Evolutionary conservation across 768 basidiomycete species (phyloP), one percentile per base, ranked within the genome.

Genomic region (Russula abietina): DNA sequence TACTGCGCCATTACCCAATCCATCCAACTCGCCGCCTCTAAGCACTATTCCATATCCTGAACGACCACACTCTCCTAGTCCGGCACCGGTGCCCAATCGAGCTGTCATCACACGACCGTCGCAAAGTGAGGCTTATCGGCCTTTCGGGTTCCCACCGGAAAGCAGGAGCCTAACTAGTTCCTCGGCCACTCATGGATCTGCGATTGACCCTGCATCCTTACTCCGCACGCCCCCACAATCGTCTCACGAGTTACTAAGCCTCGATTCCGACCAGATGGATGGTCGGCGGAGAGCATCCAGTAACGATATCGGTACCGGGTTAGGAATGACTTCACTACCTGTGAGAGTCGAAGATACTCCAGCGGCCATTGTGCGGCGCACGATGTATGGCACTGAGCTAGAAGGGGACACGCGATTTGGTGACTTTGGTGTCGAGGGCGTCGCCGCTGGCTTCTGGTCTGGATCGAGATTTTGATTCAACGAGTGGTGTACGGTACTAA

Each of bases 361-460:
- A 17, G 77, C 72, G 17, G 77, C 77, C 28, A 77, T 79, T 4
- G 78, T 80, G 66, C 83, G 81, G 70, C 81, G 84, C 62, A 91
- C 89, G 6, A 88, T 91, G 85, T 91, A 90, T 71, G 89, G 89
- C 9, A 91, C 89, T 0, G 89, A 91, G 73, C 74, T 90, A 48
- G 89, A 89, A n/a, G 77, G 77, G 36, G 89, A 91, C 70, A 86
- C 86, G n/a, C 82, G 89, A 55, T 92, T 92, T 70, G 89, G 89
- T 6, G 89, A 91, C 73, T 91, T 91, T 70, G 89, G 89, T 43
- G 78, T 89, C 28, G 86, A 89, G 69, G 86, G 89, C 14, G 83
- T 90, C 60, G 86, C 86, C n/a, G 81, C 80, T 53, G 81, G 82
- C 7, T 89, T 86, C 69, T 90, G 89, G 87, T 72, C 81, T 0